Evolutionary conservation across 768 basidiomycete species (phyloP).

Genomic region (Mrakia gelida): DNA sequence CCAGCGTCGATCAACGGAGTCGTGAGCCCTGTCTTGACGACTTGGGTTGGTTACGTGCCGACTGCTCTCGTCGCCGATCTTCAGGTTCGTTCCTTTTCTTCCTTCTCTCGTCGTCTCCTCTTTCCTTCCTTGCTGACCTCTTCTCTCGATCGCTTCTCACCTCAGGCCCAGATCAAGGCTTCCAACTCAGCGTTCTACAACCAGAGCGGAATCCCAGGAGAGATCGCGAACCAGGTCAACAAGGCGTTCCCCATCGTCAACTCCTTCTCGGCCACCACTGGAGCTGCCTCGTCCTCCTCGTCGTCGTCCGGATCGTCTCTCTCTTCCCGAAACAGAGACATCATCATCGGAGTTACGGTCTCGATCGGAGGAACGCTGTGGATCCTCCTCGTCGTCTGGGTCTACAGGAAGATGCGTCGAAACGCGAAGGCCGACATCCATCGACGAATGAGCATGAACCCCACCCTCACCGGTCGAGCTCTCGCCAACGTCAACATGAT

Average conservation of each 20-base stretch:
- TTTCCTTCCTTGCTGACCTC: background rate
- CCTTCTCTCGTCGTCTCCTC: background rate
- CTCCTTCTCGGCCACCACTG: background rate
- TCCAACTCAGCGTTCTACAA: constrained; percentile 31
- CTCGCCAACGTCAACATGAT: constrained; percentile 30
- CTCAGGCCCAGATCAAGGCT: constrained; percentile 25
- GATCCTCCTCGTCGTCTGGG: constrained; percentile 27
- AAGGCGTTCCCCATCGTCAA: constrained; percentile 24
- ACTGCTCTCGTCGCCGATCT: constrained; percentile 21
- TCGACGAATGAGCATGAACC: constrained; percentile 32
- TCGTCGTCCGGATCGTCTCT: background rate
- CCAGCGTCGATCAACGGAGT: constrained; percentile 23
- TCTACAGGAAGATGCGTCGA: constrained; percentile 29
- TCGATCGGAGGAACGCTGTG: constrained; percentile 30
- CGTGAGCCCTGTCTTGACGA: constrained; percentile 13
- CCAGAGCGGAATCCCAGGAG: constrained; percentile 29
- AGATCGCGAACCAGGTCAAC: constrained; percentile 29
- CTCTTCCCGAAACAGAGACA: constrained; percentile 16
- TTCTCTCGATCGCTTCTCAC: background rate
- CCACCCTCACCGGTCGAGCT: constrained; percentile 30
- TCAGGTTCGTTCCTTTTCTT: constrained; percentile 11
- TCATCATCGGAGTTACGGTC: constrained; percentile 30
- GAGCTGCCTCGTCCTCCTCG: background rate
- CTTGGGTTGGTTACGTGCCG: constrained; percentile 28
- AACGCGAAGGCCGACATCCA: constrained; percentile 32